Evolutionary conservation across 2,329 filamentous ascomycete genomes (phyloP), one percentile per base, ranked within the genome.

Genomic region (Colletotrichum euphorbiae): DNA sequence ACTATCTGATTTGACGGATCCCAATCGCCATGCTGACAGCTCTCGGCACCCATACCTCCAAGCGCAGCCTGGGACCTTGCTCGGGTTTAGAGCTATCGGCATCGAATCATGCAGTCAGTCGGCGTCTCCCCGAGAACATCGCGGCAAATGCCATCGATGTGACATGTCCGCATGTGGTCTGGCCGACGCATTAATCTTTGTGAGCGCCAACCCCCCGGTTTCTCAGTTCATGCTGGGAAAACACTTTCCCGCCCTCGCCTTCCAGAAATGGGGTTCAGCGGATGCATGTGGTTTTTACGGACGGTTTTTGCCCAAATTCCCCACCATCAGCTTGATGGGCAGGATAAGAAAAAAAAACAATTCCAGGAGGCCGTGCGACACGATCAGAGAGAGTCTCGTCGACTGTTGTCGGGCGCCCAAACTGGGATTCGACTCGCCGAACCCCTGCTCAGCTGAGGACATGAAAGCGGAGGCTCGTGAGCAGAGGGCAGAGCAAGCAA

Each of bases 261-360:
- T 72, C 73, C 76, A 74, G 73, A 46, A 80, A 85, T 63, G 50
- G 61, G 67, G 69, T 63, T 71, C 63, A 72, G 28, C 83, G 86
- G 87, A 89, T 76, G 86, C 87, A 83, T 83, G 88, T 93, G 93
- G 89, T 89, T 98, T 67, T 98, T 97, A 86, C 85, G 86, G 93
- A 97, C 90, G 93, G 94, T 81, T 89, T 97, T 98, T 97, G 93
- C 91, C 87, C 93, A 76, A 82, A 83, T 80, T 89, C 91, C 91
- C 87, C 80, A 77, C 74, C 74, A 13, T 61, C 51, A 70, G 73
- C 74, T 75, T 71, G 77, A 75, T 75, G 89, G 89, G 89, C 91
- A 90, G 92, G 91, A 94, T 91, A 84, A 91, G 97, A 97, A 98
- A 91, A 97, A 97, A 98, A 94, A 96, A 93, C 83, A 89, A 91